Percentiles rank a stretch among this genome's conserved stretches.
Evolutionary conservation across 2,329 filamentous ascomycete genomes (phyloP).

Genomic region (Epichloe gansuensis): DNA sequence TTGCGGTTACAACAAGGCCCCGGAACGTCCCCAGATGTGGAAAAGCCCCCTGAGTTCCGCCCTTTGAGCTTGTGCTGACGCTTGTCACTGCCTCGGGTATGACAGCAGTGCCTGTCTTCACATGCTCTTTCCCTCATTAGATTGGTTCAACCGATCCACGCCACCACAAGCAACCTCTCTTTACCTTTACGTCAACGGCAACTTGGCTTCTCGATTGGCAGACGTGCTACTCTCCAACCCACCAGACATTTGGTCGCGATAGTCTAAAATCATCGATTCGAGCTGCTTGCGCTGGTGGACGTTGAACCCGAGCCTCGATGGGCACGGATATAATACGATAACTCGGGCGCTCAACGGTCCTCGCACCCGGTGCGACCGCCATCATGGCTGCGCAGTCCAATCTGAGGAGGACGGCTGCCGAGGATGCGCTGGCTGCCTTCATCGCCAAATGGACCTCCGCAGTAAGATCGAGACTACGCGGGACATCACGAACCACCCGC

Average conservation of each 20-base stretch:
- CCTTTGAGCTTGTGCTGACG: not conserved
- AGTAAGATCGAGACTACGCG: constrained; percentile 42
- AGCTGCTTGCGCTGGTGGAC: not conserved
- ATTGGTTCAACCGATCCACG: not conserved
- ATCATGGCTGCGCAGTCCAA: constrained; percentile 82
- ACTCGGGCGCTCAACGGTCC: not conserved
- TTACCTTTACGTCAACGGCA: not conserved
- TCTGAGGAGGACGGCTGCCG: constrained; percentile 51
- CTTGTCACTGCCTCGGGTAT: constrained; percentile 2
- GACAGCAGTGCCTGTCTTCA: constrained; percentile 1
- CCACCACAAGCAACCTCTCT: not conserved
- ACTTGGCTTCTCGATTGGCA: not conserved
- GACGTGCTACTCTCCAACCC: not conserved
- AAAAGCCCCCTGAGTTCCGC: no score
- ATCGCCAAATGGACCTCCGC: constrained; percentile 46
- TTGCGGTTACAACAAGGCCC: no score
- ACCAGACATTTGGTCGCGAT: not conserved
- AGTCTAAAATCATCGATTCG: not conserved
- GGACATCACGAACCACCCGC: constrained; percentile 57
- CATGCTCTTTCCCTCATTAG: not conserved
- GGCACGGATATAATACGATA: not conserved
- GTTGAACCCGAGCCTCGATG: not conserved
- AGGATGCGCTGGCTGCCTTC: constrained; percentile 55
- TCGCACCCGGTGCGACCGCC: not conserved
- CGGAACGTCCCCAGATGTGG: no score